Evolutionary conservation across 1,284 basidiomycete genomes (phyloP), one percentile per base, ranked within the genome.

Genomic region (Tilletia setariae): DNA sequence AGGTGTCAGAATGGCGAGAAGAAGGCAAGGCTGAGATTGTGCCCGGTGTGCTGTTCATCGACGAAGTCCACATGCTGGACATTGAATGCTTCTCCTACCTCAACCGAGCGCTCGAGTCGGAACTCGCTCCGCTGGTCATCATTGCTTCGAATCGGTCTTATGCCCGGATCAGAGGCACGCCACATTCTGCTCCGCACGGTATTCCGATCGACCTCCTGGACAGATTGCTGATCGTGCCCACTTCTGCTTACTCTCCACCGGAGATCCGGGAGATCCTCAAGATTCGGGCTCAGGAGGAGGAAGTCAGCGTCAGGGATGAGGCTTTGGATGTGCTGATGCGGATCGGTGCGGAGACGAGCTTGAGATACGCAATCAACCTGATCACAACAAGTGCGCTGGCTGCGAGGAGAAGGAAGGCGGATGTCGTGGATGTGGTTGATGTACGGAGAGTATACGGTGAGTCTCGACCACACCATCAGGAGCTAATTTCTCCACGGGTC

Each of bases 61-160:
- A 82, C 66, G 80, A 82, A 53, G 70, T 77, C 47, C 96, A 98
- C 86, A 98, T 98, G 95, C 89, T 98, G 73, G 95, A 98, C 83
- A 96, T 98, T 73, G 95, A 98, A 84, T 98, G 95, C 83, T 98
- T 98, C 86, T 96, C 94, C 8, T 98, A 95, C 87, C 86, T 98
- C 72, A 98, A 98, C 84, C 89, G 95, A 53, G 95, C 95, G 4
- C 86, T 98, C 62, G 95, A 98, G 83, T 90, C 90, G 72, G 94
- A 96, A 74, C 86, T 98, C 2, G 90, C 94, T 1, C 95, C 95
- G 0, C 86, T 98, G 64, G 95, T 98, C 51, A 93, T 98, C 81
- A 98, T 98, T 94, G 95, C 95, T 0, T 94, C 92, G 49, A 98
- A 98, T 84, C 88, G 95, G 21, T 95, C 95, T 15, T 93, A 94